A percentile compares a stretch with the other conserved stretches of the same genome.
These are phyloP conservation scores for Amanita polypyramis DNA, from an alignment of 768 basidiomycete genomes.

Conservation along the genomic window DNA sequence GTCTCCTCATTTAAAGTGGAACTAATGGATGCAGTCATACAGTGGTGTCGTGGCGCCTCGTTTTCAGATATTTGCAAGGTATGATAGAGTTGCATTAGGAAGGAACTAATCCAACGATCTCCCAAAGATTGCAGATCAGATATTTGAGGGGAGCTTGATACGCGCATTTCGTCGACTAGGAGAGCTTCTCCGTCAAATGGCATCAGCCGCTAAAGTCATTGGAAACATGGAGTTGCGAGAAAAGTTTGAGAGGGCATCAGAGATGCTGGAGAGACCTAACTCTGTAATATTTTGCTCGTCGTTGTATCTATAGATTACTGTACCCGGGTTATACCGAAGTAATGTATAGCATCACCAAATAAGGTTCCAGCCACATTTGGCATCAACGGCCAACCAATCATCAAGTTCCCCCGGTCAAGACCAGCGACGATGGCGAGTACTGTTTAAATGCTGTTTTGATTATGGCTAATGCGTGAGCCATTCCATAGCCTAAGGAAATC, in stretches of 20 bases:
- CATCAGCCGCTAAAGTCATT: conserved; percentile 89
- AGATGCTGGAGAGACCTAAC: conserved; percentile 90
- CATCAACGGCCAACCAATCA: not conserved
- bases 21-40: conserved; percentile 94
- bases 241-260: conserved; percentile 86
- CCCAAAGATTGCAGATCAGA: conserved; percentile 78
- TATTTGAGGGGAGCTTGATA: conserved; percentile 91
- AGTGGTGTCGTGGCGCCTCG: conserved; percentile 97
- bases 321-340: conserved; percentile 4
- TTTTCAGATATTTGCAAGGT: conserved; percentile 97
- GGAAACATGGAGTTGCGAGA: conserved; percentile 90
- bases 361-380: conserved; percentile 3
- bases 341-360: conserved; percentile 3
- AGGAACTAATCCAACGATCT: not conserved
- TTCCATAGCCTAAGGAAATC: conserved; percentile 86
- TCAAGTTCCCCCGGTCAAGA: not conserved
- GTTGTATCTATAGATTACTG: conserved; percentile 47
- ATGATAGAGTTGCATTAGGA: conserved; percentile 8
- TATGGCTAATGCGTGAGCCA: not conserved
- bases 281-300: conserved; percentile 90
- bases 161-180: conserved; percentile 92
- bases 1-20: conserved; percentile 96
- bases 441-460: not conserved
- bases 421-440: conserved; percentile 4
- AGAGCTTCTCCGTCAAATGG: conserved; percentile 94